phyloP scores from a whole-genome alignment of 805 yeast genomes.

The Zygosaccharomyces bailii region DNA sequence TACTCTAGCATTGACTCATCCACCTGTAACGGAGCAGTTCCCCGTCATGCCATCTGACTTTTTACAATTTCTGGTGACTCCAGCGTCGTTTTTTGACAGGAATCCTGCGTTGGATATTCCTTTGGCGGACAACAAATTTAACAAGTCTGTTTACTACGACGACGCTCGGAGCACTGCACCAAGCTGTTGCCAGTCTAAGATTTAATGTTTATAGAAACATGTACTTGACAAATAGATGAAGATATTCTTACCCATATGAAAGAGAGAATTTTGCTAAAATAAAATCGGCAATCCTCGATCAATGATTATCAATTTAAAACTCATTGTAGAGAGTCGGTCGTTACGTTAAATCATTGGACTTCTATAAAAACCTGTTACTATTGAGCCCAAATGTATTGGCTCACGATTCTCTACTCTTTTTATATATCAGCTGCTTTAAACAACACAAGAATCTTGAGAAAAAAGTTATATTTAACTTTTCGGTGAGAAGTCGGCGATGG shows the following conservation, averaged over 20 bases:
- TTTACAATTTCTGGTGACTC: conserved; percentile 62
- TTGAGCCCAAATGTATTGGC: no score
- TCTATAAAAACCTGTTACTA: no score
- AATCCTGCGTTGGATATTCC: conserved; percentile 81
- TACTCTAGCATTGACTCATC: conserved; percentile 75
- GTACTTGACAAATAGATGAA: background rate
- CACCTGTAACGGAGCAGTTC: conserved; percentile 82
- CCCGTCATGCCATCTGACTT: conserved; percentile 88
- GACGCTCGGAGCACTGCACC: conserved; percentile 24
- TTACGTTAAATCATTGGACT: no score
- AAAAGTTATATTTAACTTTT: background rate
- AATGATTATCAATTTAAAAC: no score
- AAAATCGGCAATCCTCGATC: no score
- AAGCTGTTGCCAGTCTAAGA: conserved; percentile 20
- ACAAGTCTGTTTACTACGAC: conserved; percentile 51
- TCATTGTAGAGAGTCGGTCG: no score
- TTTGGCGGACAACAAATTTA: conserved; percentile 61
- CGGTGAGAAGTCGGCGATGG: background rate
- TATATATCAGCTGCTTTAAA: no score
- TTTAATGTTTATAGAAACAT: background rate
- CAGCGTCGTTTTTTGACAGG: conserved; percentile 69
- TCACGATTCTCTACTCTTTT: no score
- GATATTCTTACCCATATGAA: background rate
- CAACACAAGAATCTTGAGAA: no score
- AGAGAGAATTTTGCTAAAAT: no score